Evolutionary conservation across 2,329 filamentous ascomycete species (phyloP), one percentile per base, ranked within the genome.

Genomic region (Colletotrichum sp.): DNA sequence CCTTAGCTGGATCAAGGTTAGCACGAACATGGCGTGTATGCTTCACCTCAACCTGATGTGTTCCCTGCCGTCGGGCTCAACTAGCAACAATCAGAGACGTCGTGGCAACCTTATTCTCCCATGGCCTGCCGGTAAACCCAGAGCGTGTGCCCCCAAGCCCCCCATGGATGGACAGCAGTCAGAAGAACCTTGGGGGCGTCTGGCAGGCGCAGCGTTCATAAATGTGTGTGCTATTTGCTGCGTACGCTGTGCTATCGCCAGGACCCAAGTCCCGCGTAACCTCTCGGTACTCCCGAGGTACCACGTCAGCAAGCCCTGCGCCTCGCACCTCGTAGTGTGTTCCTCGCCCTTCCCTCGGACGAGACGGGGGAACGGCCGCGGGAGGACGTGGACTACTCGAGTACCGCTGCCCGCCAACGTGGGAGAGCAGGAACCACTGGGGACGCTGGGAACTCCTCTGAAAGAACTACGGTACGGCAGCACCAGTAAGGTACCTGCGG

Each of bases 251-350:
- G 12, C 36, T 21, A 43, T 31, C 63, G 18, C 43, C 27, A 27
- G 38, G n/a, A n/a, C 18, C 5, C 21, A 63, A 47, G 57, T 61
- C 51, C 58, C 18, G 18, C 12, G 29, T 58, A 24, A 34, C 51
- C 38, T 33, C n/a, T 66, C 62, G 65, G 65, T 72, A 69, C 65
- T 27, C 55, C 67, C 67, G 54, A 65, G 38, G 54, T 69, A 69
- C 67, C 27, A 8, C 67, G 61, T 34, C 38, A 66, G 55, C 54
- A 59, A 34, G 47, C 67, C 61, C 38, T 73, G 66, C 70, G 66
- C 66, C 70, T 65, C 59, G 24, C 29, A 69, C 34, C 38, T n/a
- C 38, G 38, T 43, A 43, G 38, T n/a, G 38, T 43, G 38, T 43
- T 43, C 38, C 38, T 47, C 38, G 18, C 38, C 38, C 38, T 47